Evolutionary conservation across 495 filamentous ascomycete genomes (phyloP).

Genomic region (Sporormia fimetaria): DNA sequence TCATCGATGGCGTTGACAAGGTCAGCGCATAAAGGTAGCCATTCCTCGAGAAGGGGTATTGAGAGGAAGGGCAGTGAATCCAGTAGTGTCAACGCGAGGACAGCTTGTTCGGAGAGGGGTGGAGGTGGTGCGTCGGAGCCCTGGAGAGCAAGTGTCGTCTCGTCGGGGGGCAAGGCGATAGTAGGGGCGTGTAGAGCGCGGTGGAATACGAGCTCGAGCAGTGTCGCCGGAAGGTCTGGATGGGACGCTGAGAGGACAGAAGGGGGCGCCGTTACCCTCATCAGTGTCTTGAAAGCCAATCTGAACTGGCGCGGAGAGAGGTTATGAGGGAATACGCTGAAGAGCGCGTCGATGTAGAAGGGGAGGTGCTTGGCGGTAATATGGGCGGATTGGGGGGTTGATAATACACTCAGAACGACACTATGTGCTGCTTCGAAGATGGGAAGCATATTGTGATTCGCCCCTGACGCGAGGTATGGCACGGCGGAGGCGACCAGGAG

Average conservation of each 20-base stretch:
- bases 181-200: constrained; percentile 49
- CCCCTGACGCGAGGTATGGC: constrained; percentile 61
- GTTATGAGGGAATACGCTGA: constrained; percentile 72
- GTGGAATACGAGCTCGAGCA: constrained; percentile 71
- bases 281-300: constrained; percentile 79
- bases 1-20: constrained; percentile 54
- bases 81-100: constrained; percentile 65
- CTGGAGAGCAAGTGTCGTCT: constrained; percentile 24
- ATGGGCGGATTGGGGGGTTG: constrained; percentile 61
- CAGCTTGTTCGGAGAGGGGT: constrained; percentile 67
- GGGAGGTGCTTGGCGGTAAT: constrained; percentile 65
- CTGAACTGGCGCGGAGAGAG: constrained; percentile 85
- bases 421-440: constrained; percentile 92
- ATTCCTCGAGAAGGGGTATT: constrained; percentile 58
- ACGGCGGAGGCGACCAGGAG: constrained; percentile 62
- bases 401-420: constrained; percentile 69
- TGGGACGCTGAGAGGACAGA: constrained; percentile 57
- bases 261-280: constrained; percentile 77
- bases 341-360: constrained; percentile 76
- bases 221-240: constrained; percentile 61
- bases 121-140: constrained; percentile 24
- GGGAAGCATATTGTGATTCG: constrained; percentile 46
- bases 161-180: constrained; percentile 34
- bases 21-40: constrained; percentile 60
- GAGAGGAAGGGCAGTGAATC: constrained; percentile 71